Percentiles rank a stretch among this genome's conserved stretches.
Conservation (phyloP, 257 asterid genomes). For the Penstemon davidsonii region DNA sequence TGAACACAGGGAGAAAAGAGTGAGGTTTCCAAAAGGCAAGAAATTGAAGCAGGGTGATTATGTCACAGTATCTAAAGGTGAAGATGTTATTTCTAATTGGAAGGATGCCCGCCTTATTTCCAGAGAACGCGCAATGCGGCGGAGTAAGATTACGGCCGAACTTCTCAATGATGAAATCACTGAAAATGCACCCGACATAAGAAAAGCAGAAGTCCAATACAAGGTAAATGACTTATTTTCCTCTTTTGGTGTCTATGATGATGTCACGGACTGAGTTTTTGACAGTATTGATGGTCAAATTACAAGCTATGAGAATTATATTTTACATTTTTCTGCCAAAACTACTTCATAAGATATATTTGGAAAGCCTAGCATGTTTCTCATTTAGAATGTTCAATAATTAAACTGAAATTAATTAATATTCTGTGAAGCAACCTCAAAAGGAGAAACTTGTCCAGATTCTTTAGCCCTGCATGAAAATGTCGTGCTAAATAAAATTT, state of each 20-base stretch:
- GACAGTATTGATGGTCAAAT: background rate
- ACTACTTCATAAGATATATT: background rate
- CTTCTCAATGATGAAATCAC: conserved; percentile 50
- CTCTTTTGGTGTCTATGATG: conserved; percentile 1
- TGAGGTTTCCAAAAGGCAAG: conserved; percentile 93
- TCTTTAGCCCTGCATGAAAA: background rate
- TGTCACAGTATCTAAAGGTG: conserved; percentile 39
- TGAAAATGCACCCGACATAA: conserved; percentile 57
- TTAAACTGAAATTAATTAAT: no score
- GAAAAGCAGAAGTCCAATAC: conserved; percentile 67
- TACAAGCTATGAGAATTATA: background rate
- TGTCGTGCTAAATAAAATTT: conserved; percentile 10
- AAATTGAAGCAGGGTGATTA: conserved; percentile 65
- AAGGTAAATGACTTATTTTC: conserved; percentile 39
- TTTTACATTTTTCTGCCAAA: background rate
- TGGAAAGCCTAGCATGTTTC: background rate
- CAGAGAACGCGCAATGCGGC: conserved; percentile 56
- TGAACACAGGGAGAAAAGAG: conserved; percentile 68
- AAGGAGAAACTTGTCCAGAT: background rate
- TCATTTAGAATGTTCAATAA: background rate
- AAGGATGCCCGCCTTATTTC: conserved; percentile 66
- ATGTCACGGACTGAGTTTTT: background rate
- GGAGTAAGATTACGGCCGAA: conserved; percentile 50
- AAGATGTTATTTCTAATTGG: conserved; percentile 35
- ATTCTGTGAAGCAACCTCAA: no score